Conservation (phyloP, 2,329 filamentous ascomycete species). For the Paecilomyces sp. region DNA sequence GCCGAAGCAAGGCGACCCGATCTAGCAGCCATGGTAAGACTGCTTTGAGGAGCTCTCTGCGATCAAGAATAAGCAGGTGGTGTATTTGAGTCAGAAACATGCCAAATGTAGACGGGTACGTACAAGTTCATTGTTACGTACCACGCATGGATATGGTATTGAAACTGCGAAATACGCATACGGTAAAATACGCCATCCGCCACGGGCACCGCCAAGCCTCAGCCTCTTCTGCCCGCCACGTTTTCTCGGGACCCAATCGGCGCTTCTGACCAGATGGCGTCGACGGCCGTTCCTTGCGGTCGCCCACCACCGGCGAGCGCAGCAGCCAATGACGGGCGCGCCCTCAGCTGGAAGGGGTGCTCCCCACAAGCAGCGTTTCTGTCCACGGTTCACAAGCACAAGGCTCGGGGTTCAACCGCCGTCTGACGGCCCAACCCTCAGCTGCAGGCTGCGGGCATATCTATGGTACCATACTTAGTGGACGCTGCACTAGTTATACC, state of each 20-base stretch:
- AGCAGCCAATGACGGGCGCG: neutral
- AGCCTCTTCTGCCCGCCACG: constrained; percentile 1
- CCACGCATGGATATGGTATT: neutral
- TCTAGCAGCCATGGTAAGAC: neutral
- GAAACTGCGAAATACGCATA: neutral
- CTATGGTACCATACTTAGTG: too few species aligned
- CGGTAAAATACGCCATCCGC: neutral
- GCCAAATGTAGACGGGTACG: neutral
- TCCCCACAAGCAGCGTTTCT: neutral
- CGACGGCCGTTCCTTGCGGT: neutral
- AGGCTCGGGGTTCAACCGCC: neutral
- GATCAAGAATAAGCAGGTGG: too few species aligned
- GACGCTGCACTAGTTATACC: neutral
- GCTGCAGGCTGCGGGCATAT: neutral
- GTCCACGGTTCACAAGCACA: neutral
- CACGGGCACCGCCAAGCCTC: neutral
- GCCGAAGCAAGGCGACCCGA: neutral
- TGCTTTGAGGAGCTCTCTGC: neutral
- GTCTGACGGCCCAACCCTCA: neutral
- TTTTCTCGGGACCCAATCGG: constrained; percentile 4
- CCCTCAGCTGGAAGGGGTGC: neutral
- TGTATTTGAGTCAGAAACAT: too few species aligned
- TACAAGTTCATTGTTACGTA: neutral
- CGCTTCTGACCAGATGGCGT: neutral
- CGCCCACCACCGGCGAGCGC: neutral